Conservation (phyloP, 1,284 basidiomycete species). For the Trametes sp. region DNA sequence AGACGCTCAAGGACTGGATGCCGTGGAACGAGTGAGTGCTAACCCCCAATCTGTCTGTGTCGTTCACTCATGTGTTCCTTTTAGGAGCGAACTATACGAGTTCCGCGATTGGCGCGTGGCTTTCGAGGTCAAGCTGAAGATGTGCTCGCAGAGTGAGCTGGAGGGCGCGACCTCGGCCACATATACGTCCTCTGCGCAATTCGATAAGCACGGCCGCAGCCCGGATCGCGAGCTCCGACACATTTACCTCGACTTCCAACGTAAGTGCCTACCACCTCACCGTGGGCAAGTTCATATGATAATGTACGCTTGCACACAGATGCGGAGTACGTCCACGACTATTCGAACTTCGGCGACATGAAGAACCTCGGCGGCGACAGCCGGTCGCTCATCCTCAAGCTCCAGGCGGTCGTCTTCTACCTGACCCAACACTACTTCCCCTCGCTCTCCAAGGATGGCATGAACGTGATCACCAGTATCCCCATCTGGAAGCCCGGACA, state of each 20-base stretch:
- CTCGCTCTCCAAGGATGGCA: conserved; percentile 35
- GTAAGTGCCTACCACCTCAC: conserved; percentile 9
- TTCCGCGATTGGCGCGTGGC: conserved; percentile 42
- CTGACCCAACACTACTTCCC: conserved; percentile 41
- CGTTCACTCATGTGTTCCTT: not conserved
- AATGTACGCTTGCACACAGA: conserved; percentile 21
- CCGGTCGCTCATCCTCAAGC: conserved; percentile 36
- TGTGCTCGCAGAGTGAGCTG: conserved; percentile 32
- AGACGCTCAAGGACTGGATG: conserved; percentile 34
- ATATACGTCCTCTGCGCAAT: conserved; percentile 33
- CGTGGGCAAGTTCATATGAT: not conserved
- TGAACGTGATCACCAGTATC: conserved; percentile 43
- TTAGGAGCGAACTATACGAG: conserved; percentile 29
- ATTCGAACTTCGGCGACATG: conserved; percentile 40
- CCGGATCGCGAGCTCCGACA: conserved; percentile 38
- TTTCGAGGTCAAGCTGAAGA: conserved; percentile 43
- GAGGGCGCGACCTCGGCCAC: conserved; percentile 22
- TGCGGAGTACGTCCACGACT: conserved; percentile 41
- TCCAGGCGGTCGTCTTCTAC: conserved; percentile 42
- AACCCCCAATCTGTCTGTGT: no score
- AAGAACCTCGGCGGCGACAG: conserved; percentile 30
- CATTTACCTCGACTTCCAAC: conserved; percentile 41
- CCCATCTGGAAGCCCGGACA: conserved; percentile 37
- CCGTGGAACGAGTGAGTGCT: conserved; percentile 32
- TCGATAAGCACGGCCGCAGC: conserved; percentile 31